Percentiles rank a stretch among this genome's conserved stretches.
phyloP scores from a whole-genome alignment of 176 grass and related monocot species.

The Eragrostis nindensis region DNA sequence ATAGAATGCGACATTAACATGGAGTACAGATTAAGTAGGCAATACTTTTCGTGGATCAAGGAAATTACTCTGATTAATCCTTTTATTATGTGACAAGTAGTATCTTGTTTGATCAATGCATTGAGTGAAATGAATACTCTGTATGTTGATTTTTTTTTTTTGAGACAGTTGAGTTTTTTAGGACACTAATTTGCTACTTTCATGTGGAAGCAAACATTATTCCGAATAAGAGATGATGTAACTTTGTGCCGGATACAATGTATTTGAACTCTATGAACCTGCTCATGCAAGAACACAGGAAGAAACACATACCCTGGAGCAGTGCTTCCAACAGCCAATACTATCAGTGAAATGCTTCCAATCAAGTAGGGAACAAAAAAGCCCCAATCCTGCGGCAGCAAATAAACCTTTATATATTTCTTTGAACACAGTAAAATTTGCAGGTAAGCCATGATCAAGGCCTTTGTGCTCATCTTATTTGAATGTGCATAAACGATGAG shows the following conservation, averaged over 20 bases:
- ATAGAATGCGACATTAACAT: constrained; percentile 15
- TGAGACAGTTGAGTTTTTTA: not conserved
- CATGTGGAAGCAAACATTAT: not conserved
- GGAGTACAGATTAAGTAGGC: not conserved
- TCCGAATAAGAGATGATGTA: not conserved
- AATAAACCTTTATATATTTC: not conserved
- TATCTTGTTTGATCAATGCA: constrained; percentile 2
- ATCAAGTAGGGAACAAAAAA: constrained; percentile 95
- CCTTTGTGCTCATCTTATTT: not conserved
- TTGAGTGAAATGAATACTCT: not conserved
- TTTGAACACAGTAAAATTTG: not conserved
- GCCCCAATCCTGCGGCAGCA: constrained; percentile 78
- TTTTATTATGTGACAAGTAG: not conserved
- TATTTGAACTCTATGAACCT: not conserved
- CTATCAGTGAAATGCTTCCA: constrained; percentile 88
- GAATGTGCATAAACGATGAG: not conserved
- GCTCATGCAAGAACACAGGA: not conserved
- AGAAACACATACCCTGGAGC: constrained; percentile 78
- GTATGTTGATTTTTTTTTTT: not conserved
- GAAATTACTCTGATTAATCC: not conserved
- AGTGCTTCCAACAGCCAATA: constrained; percentile 79
- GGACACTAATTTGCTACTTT: not conserved
- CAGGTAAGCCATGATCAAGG: not conserved
- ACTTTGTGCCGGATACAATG: no score
- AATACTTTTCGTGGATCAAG: not conserved